These are phyloP conservation scores for Stevia rebaudiana DNA, from an alignment of 140 eudicot species.

Conservation along the genomic window DNA sequence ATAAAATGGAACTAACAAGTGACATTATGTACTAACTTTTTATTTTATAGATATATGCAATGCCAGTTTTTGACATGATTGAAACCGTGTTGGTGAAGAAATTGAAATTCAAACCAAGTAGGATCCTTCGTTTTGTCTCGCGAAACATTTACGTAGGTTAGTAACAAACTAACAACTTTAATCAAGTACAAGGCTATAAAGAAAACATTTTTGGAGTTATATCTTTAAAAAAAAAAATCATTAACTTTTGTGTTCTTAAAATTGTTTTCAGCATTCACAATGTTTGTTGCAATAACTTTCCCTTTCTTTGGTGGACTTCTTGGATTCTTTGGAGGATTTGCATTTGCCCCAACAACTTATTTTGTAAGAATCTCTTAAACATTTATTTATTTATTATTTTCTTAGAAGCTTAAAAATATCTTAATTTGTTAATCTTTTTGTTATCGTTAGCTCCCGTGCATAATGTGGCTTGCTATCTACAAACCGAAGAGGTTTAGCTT, in stretches of 20 bases:
- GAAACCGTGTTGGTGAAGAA: slow-evolving; percentile 72
- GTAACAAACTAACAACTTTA: slow-evolving; percentile 28
- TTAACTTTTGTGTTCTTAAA: neutral
- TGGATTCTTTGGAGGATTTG: slow-evolving; percentile 77
- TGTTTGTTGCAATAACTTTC: slow-evolving; percentile 61
- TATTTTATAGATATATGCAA: slow-evolving; percentile 51
- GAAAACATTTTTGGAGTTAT: neutral
- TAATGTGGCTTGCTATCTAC: slow-evolving; percentile 68
- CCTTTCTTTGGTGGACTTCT: slow-evolving; percentile 80
- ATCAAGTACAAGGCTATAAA: neutral
- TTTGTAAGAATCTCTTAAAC: slow-evolving; percentile 36
- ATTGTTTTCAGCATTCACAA: slow-evolving; percentile 50
- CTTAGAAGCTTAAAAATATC: neutral
- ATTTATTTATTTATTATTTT: neutral
- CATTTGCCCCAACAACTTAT: slow-evolving; percentile 74
- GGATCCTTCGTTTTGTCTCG: slow-evolving; percentile 40
- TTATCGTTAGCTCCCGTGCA: slow-evolving; percentile 52
- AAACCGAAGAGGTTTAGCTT: slow-evolving; percentile 59
- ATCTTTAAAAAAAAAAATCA: neutral
- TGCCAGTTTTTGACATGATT: slow-evolving; percentile 83
- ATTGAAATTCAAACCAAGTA: slow-evolving; percentile 49
- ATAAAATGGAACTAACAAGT: neutral
- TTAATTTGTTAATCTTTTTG: neutral
- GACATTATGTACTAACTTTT: neutral
- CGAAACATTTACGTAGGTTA: slow-evolving; percentile 61